Conservation (phyloP, 257 asterid genomes). For the Fraxinus anomala region DNA sequence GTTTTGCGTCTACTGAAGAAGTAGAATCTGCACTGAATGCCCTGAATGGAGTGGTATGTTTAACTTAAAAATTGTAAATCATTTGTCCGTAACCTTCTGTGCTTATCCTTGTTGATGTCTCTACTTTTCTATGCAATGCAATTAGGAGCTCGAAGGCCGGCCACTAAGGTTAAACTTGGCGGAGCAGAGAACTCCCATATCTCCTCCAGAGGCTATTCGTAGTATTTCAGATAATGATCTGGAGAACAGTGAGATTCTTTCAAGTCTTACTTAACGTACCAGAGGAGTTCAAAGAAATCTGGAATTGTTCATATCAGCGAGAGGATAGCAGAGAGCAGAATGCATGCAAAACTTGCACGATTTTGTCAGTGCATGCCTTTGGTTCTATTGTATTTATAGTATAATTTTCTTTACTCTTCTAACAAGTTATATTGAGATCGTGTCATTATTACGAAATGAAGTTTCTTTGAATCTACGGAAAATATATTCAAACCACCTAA, state of each 20-base stretch:
- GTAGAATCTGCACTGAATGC: conserved; percentile 62
- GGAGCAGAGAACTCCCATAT: conserved; percentile 40
- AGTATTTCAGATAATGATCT: conserved; percentile 29
- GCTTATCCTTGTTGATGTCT: conserved; percentile 1
- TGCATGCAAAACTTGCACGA: not conserved
- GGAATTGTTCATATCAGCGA: not conserved
- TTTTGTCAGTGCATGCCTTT: not conserved
- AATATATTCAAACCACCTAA: not conserved
- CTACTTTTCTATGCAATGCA: conserved; percentile 11
- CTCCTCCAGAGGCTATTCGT: conserved; percentile 41
- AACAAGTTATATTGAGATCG: not conserved
- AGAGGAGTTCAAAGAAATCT: not conserved
- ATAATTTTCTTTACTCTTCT: not conserved
- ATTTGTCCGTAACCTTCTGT: not conserved
- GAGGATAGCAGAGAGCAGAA: not conserved
- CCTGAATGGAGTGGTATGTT: conserved; percentile 81
- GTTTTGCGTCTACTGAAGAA: conserved; percentile 67
- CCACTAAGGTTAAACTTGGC: conserved; percentile 70
- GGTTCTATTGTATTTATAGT: not conserved
- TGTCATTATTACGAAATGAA: too few relatives aligned
- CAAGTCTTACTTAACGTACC: conserved; percentile 20
- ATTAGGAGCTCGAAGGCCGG: conserved; percentile 83
- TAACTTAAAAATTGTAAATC: conserved; percentile 6
- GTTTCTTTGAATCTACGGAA: not conserved
- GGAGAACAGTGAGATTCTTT: conserved; percentile 40